Percentiles rank a stretch among this genome's conserved stretches.
Conservation (phyloP, 176 grass and related monocot genomes). For the Metroxylon sagu region DNA sequence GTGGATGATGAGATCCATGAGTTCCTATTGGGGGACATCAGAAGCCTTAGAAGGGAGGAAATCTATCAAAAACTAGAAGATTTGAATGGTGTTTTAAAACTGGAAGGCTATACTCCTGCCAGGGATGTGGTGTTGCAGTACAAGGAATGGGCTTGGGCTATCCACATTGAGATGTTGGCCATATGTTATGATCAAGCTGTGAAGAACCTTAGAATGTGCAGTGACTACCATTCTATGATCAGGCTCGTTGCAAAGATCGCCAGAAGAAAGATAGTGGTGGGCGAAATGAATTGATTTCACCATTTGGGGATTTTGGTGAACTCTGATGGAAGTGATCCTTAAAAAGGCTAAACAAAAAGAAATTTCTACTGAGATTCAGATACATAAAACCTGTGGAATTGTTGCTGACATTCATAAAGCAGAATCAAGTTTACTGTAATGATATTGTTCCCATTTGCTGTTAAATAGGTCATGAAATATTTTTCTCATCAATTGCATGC, state of each 20-base stretch:
- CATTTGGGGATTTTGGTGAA: slow-evolving; percentile 28
- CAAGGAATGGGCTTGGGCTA: slow-evolving; percentile 15
- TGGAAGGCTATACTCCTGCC: slow-evolving; percentile 6
- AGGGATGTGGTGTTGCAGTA: slow-evolving; percentile 16
- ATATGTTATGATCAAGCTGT: slow-evolving; percentile 13
- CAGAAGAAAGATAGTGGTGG: slow-evolving; percentile 20
- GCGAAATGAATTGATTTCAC: slow-evolving; percentile 20
- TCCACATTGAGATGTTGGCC: slow-evolving; percentile 15
- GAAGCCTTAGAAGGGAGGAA: slow-evolving; percentile 6
- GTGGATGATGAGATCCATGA: slow-evolving; percentile 19
- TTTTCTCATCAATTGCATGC: no score
- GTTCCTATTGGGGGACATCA: slow-evolving; percentile 16
- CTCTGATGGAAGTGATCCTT: neutral
- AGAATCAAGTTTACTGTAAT: no score
- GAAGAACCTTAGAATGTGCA: slow-evolving; percentile 22
- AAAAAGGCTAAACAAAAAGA: no score
- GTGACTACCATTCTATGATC: slow-evolving; percentile 19
- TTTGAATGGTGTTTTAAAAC: slow-evolving; percentile 1
- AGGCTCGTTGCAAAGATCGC: slow-evolving; percentile 18
- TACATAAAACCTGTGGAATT: no score
- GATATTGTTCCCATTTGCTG: no score
- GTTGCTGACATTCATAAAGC: no score
- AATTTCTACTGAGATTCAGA: no score
- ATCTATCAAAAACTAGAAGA: slow-evolving; percentile 23
- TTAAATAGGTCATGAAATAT: no score